phyloP scores from a whole-genome alignment of 345 rosid genomes.

The Melastoma malabathricum region DNA sequence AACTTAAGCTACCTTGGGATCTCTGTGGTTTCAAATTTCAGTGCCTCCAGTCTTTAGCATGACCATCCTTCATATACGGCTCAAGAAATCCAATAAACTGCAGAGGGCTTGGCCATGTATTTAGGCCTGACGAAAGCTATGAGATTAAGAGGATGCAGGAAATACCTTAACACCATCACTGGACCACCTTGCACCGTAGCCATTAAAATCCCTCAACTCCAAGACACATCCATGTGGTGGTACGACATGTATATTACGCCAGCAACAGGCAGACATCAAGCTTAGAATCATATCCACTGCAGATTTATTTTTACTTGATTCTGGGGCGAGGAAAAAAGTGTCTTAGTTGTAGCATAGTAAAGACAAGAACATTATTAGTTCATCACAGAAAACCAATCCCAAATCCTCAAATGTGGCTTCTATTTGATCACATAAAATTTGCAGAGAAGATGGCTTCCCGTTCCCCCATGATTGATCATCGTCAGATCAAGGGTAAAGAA shows the following conservation, averaged over 20 bases:
- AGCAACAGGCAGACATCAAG: slow-evolving; percentile 33
- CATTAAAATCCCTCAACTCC: slow-evolving; percentile 50
- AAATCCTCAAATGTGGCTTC: no score
- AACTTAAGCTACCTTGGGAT: no score
- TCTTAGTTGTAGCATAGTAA: not conserved
- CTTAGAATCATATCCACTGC: slow-evolving; percentile 32
- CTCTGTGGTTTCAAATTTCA: slow-evolving; percentile 1
- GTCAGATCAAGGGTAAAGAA: no score
- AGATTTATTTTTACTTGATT: slow-evolving; percentile 38
- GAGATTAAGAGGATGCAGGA: not conserved
- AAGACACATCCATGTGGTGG: slow-evolving; percentile 57
- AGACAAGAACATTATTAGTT: not conserved
- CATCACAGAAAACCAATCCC: not conserved
- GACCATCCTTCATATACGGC: slow-evolving; percentile 66
- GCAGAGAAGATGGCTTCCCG: no score
- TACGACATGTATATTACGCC: slow-evolving; percentile 57
- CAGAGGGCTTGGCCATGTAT: not conserved
- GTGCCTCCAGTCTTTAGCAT: slow-evolving; percentile 59
- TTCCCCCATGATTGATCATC: no score
- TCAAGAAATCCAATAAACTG: slow-evolving; percentile 87
- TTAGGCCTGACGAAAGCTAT: no score
- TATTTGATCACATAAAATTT: no score
- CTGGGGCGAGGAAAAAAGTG: slow-evolving; percentile 14
- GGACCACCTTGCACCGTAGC: slow-evolving; percentile 74
- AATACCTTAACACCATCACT: slow-evolving; percentile 58